Conservation (phyloP, 202 grass and related monocot species). For the Carex arenaria region DNA sequence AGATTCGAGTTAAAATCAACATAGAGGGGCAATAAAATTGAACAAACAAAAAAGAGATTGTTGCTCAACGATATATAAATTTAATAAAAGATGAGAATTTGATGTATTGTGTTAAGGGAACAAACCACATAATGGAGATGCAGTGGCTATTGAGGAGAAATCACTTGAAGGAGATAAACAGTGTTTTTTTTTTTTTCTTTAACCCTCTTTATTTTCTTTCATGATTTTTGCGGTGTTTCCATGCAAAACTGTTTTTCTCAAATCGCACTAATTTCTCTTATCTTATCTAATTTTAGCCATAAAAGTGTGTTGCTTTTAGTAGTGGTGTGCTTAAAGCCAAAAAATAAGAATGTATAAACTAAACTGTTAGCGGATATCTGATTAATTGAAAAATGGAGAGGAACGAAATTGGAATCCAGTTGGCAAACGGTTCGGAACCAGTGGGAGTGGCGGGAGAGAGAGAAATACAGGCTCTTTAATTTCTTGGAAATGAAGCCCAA, state of each 20-base stretch:
- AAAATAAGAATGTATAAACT: background rate
- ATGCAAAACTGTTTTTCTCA: background rate
- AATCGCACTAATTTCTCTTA: background rate
- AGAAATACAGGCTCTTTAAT: background rate
- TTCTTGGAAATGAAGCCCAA: background rate
- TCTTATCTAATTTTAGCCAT: background rate
- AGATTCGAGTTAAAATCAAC: background rate
- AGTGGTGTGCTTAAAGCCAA: background rate
- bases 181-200: background rate
- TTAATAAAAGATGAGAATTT: background rate
- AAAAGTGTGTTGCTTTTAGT: background rate
- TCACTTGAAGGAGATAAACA: background rate
- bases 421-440: conserved; percentile 15
- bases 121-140: conserved; percentile 1
- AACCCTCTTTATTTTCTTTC: conserved; percentile 2
- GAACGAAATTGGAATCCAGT: background rate
- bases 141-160: background rate
- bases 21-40: background rate
- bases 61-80: background rate
- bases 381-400: conserved; percentile 1
- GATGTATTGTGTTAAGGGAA: background rate
- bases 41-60: background rate
- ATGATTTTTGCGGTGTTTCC: background rate
- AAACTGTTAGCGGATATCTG: background rate
- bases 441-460: background rate